Percentiles rank a stretch among this genome's conserved stretches.
These are phyloP conservation scores for Yamadazyma kitorensis DNA, from an alignment of 805 yeast species.

Conservation along the genomic window DNA sequence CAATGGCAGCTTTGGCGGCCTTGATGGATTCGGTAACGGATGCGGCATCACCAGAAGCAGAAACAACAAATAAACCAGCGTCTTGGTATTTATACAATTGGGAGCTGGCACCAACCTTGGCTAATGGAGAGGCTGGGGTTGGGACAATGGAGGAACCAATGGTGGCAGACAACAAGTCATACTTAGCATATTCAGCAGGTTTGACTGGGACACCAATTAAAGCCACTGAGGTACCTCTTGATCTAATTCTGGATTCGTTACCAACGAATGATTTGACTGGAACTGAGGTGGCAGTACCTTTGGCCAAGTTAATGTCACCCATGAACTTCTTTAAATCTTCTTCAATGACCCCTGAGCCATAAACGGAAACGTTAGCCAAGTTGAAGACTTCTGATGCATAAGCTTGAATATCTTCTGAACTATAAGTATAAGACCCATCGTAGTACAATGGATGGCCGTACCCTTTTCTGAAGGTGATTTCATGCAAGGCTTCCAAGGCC, in stretches of 20 bases:
- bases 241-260: constrained; percentile 65
- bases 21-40: constrained; percentile 61
- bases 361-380: constrained; percentile 65
- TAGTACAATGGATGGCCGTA: constrained; percentile 80
- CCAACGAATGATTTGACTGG: constrained; percentile 53
- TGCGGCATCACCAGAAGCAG: constrained; percentile 55
- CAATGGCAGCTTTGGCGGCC: constrained; percentile 47
- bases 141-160: constrained; percentile 59
- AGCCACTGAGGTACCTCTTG: constrained; percentile 65
- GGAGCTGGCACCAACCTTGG: constrained; percentile 49
- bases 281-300: constrained; percentile 53
- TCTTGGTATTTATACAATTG: constrained; percentile 65
- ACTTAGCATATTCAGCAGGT: constrained; percentile 59
- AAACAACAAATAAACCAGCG: constrained; percentile 76
- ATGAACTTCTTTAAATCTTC: constrained; percentile 69
- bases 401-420: constrained; percentile 62
- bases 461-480: constrained; percentile 79
- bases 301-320: constrained; percentile 59
- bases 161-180: constrained; percentile 68
- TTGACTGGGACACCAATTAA: constrained; percentile 79
- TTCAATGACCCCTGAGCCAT: constrained; percentile 71
- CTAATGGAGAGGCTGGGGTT: constrained; percentile 50
- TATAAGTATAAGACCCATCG: constrained; percentile 55
- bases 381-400: constrained; percentile 70
- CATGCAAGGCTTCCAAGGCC: constrained; percentile 78